A percentile compares a stretch with the other conserved stretches of the same genome.
These are phyloP conservation scores for Fusarium sp. DNA, from an alignment of 2,329 filamentous ascomycete genomes.

Conservation along the genomic window DNA sequence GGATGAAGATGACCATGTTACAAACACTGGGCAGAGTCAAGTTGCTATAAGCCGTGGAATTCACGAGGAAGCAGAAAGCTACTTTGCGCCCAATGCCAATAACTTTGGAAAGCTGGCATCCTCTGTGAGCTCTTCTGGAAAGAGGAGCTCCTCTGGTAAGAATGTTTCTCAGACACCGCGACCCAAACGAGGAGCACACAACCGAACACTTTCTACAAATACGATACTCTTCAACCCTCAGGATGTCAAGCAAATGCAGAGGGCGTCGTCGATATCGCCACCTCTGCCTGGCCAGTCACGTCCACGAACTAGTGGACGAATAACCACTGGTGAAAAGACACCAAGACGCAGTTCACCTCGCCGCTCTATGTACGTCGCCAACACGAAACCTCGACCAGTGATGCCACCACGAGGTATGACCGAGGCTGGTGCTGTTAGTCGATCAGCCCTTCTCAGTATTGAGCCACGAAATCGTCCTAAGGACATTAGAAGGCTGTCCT, in stretches of 20 bases:
- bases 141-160: constrained; percentile 43
- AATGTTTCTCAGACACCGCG: constrained; percentile 46
- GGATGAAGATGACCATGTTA: constrained; percentile 65
- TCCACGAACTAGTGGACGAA: constrained; percentile 50
- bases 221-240: constrained; percentile 86
- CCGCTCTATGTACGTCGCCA: constrained; percentile 52
- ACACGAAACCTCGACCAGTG: constrained; percentile 66
- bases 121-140: constrained; percentile 47
- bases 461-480: constrained; percentile 55
- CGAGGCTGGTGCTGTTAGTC: constrained; percentile 49
- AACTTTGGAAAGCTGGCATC: constrained; percentile 51
- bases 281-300: constrained; percentile 44
- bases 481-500: constrained; percentile 60
- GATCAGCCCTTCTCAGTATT: constrained; percentile 60
- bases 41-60: constrained; percentile 40
- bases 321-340: constrained; percentile 47
- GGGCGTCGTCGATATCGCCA: constrained; percentile 56
- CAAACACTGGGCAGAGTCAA: constrained; percentile 51
- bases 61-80: constrained; percentile 54
- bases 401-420: constrained; percentile 54
- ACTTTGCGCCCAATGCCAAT: constrained; percentile 62
- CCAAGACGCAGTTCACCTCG: constrained; percentile 59
- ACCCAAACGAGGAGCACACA: constrained; percentile 62
- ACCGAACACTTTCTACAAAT: constrained; percentile 79
- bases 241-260: constrained; percentile 49